Conservation (phyloP, 495 filamentous ascomycete genomes). For the Astrothelium macrocarpum region DNA sequence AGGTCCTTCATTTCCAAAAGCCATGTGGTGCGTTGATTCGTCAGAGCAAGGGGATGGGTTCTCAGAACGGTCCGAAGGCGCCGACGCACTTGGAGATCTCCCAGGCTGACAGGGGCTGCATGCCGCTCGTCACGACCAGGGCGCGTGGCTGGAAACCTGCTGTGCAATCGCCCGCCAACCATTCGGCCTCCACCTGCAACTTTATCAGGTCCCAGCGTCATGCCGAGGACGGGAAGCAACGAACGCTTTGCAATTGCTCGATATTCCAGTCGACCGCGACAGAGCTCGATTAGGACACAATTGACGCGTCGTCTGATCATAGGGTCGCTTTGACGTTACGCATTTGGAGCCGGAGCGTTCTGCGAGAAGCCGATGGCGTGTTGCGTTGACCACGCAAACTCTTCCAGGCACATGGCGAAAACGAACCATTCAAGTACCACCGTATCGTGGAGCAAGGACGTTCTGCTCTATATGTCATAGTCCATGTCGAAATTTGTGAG, state of each 20-base stretch:
- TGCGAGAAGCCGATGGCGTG: neutral
- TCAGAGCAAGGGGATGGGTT: neutral
- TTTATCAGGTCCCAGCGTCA: neutral
- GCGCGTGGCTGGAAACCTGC: neutral
- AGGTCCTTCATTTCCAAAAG: neutral
- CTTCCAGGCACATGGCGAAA: neutral
- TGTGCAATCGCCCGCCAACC: neutral
- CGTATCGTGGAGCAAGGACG: no score
- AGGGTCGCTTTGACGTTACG: neutral
- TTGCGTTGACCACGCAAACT: neutral
- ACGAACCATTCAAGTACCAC: neutral
- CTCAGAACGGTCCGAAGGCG: neutral
- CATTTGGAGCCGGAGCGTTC: neutral
- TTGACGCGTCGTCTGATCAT: neutral
- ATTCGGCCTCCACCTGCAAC: neutral
- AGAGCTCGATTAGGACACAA: no score
- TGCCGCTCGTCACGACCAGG: neutral
- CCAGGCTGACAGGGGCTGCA: neutral
- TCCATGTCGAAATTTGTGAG: no score
- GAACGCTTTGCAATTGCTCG: no score
- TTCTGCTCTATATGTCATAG: no score
- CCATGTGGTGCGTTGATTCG: neutral
- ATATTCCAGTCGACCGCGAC: no score
- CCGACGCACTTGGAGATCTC: neutral
- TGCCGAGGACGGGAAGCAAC: neutral